Base-by-base conservation (phyloP, 352 stramenopile genomes). In the Globisporangium cylindrosporum region DNA sequence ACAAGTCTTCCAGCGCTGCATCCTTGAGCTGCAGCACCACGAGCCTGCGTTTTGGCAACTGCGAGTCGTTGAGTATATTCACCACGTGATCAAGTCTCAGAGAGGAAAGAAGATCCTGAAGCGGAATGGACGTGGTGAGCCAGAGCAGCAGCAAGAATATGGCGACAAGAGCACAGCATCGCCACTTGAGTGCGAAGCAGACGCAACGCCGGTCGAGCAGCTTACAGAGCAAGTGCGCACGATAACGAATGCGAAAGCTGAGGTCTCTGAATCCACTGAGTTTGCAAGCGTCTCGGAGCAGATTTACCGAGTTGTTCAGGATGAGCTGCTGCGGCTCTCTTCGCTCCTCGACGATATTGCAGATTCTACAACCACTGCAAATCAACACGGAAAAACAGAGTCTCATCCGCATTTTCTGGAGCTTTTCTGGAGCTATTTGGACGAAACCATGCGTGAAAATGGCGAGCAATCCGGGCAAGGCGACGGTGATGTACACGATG, bases 41-140 rank as follows among this genome's bases (percentile, higher is more conserved):
- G 83, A 91, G 59, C 78, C 81, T 25, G 70, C 68, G 0, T 88
- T 90, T 54, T 91, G 83, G 83, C 70, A 90, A 61, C 64, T 90
- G 29, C 70, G 72, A 14, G 57, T 89, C 32, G 74, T 84, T 18
- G 36, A 86, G 38, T 74, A 65, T 38, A 80, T 92, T 20, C 70
- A 71, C 10, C 22, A 68, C 2, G 63, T 72, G 8, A 22, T 79
- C 1, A 68, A 77, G 36, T 22, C 65, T 15, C 70, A 66, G 3
- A 25, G 74, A 7, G 62, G 46, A 15, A 15, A 1, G 41, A 41
- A 25, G 25, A 18, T 67, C 12, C 25, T 48, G 18, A 61, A 48
- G 29, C 48, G n/a, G 24, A n/a, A 20, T 36, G 60, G 7, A 15
- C 10, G 34, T 66, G 24, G 53, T 29, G 9, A 34, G 38, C 20